Base-by-base conservation (phyloP, 164 flowering plant species). In the Magnolia officinalis region DNA sequence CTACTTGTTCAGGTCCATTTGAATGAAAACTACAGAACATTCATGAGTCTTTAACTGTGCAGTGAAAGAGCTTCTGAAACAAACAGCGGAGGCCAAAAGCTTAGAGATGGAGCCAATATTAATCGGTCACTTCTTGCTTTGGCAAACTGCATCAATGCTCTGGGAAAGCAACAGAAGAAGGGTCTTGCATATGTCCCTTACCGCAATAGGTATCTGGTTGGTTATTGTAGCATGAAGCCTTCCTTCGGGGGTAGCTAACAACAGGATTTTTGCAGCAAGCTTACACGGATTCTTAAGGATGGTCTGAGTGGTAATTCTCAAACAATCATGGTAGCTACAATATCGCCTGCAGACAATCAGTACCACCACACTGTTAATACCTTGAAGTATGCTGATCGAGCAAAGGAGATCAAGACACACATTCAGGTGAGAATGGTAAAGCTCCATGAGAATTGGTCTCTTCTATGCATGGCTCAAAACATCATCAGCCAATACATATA, bases 111-210 rank as follows among this genome's bases (percentile, higher is more conserved):
- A 71, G 96, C 97, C 77, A 92, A 91, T 75, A 94, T 94, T 72
- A 94, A 92, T 68, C 92, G 97, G 31, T 94, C 98, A 18, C 97
- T 94, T 78, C 94, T 94, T 80, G 97, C 98, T 79, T 83, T 94
- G 79, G 97, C 98, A 74, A 94, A 94, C 80, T 94, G 98, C 86
- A 92, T 94, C 63, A 94, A 91, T 84, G 98, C 98, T 76, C 74
- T 94, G 81, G 97, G 98, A 9, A 94, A 94, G 79, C 97, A 89
- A 79, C 96, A 91, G 74, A 94, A 90, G 84, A 94, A 89, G 89
- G 98, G 98, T 72, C 93, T 94, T 80, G 98, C 96, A 75, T 94
- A 94, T 86, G 98, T 92, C 63, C 98, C 98, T 75, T 94, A 94
- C 65, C 92, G 98, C 63, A 92, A 94, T 65, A 94, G 98, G 98